phyloP scores from a whole-genome alignment of 345 rosid species.

The Dovyalis caffra region DNA sequence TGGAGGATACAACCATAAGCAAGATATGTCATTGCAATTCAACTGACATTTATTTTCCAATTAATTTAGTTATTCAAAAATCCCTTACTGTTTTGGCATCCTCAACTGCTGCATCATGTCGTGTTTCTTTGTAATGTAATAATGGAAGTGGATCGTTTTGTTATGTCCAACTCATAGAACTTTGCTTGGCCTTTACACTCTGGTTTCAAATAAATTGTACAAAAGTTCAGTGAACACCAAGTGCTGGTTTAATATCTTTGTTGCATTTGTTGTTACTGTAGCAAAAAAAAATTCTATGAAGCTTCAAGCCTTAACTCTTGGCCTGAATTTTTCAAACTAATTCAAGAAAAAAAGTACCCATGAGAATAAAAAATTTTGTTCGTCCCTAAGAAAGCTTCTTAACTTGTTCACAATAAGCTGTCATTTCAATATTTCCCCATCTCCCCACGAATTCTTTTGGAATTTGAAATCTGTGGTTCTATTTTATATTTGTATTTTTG shows the following conservation, averaged over 20 bases:
- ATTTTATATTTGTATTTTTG: background rate
- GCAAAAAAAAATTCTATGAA: background rate
- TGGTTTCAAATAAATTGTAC: background rate
- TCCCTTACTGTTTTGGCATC: background rate
- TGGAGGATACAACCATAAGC: background rate
- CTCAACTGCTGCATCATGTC: background rate
- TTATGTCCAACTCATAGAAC: background rate
- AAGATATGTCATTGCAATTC: background rate
- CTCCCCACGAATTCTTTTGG: background rate
- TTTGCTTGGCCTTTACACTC: background rate
- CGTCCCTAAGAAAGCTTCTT: background rate
- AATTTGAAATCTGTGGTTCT: background rate
- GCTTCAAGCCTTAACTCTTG: background rate
- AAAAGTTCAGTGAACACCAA: background rate
- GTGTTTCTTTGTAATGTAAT: background rate
- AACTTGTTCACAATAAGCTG: background rate
- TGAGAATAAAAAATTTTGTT: background rate
- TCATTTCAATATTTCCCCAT: background rate
- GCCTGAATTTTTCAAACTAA: background rate
- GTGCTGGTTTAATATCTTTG: background rate
- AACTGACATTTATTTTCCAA: background rate
- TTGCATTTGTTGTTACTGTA: background rate
- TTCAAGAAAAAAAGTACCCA: background rate
- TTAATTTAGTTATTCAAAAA: background rate
- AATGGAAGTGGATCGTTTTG: background rate